A percentile compares a stretch with the other conserved stretches of the same genome.
Conservation (phyloP, 2,329 filamentous ascomycete species). For the Paracorniculantispora psalliotae region DNA sequence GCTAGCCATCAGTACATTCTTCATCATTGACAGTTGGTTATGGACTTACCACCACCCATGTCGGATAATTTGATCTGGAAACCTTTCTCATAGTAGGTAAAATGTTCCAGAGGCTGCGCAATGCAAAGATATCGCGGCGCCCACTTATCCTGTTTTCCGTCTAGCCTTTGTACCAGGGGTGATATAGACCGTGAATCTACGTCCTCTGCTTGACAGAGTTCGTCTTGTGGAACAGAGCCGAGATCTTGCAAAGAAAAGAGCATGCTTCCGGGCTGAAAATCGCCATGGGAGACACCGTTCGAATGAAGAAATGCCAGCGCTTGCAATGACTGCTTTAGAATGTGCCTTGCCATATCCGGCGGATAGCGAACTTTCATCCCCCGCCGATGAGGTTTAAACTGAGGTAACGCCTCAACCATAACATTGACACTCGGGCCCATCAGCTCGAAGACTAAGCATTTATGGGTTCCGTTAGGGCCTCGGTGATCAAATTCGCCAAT, state of each 20-base stretch:
- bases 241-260: slow-evolving; percentile 30
- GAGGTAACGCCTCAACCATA: slow-evolving; percentile 29
- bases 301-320: slow-evolving; percentile 34
- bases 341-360: slow-evolving; percentile 34
- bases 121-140: slow-evolving; percentile 27
- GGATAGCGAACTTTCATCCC: slow-evolving; percentile 32
- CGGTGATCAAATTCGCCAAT: slow-evolving; percentile 25
- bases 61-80: slow-evolving; percentile 28
- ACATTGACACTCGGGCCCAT: slow-evolving; percentile 34
- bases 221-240: slow-evolving; percentile 20
- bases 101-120: slow-evolving; percentile 22
- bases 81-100: slow-evolving; percentile 18
- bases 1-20: slow-evolving; percentile 1
- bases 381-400: slow-evolving; percentile 24
- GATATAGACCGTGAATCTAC: slow-evolving; percentile 20
- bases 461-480: slow-evolving; percentile 29
- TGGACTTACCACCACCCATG: slow-evolving; percentile 25
- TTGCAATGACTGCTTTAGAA: slow-evolving; percentile 34
- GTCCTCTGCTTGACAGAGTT: slow-evolving; percentile 23
- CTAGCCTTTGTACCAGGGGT: slow-evolving; percentile 23
- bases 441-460: slow-evolving; percentile 26
- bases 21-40: background rate
- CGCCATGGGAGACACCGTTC: slow-evolving; percentile 35
- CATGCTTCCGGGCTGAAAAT: slow-evolving; percentile 34
- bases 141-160: slow-evolving; percentile 26